phyloP scores from a whole-genome alignment of 2,329 filamentous ascomycete species.

The Cryphonectria nitschkei region DNA sequence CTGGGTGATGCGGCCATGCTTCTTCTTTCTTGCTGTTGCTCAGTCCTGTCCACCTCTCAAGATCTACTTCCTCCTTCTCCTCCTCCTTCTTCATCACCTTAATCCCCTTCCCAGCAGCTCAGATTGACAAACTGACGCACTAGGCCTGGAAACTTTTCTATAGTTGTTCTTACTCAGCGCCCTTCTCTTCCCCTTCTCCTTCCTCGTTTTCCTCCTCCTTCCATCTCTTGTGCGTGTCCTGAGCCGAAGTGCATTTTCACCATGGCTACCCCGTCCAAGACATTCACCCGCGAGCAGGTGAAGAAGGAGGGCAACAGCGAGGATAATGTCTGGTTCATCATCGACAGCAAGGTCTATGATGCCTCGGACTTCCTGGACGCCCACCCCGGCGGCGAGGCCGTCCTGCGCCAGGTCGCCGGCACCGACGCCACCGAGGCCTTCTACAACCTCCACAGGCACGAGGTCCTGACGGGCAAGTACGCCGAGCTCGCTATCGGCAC shows the following conservation, averaged over 20 bases:
- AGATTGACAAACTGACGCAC: background rate
- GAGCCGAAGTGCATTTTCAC: conserved; percentile 17
- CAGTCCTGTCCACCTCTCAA: background rate
- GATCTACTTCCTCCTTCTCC: background rate
- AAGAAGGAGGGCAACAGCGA: conserved; percentile 71
- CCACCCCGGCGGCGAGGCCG: conserved; percentile 80
- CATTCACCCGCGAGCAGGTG: conserved; percentile 67
- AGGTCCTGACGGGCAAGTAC: conserved; percentile 80
- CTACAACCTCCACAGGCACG: conserved; percentile 90
- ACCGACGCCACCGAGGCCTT: conserved; percentile 81
- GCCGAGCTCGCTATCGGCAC: conserved; percentile 74
- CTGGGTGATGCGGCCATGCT: background rate
- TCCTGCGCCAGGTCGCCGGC: conserved; percentile 79
- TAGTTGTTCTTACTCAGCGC: background rate
- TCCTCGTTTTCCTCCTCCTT: background rate
- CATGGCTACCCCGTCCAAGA: conserved; percentile 49
- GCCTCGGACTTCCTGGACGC: conserved; percentile 83
- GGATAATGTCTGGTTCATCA: conserved; percentile 79
- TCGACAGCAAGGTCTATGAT: conserved; percentile 88
- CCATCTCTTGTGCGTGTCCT: background rate
- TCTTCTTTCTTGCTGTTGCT: background rate
- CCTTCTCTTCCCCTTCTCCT: background rate
- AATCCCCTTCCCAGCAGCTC: background rate
- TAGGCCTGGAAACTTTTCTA: background rate
- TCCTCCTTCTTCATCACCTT: background rate